These are phyloP conservation scores for Laguncularia racemosa DNA, from an alignment of 345 rosid species.

Conservation along the genomic window DNA sequence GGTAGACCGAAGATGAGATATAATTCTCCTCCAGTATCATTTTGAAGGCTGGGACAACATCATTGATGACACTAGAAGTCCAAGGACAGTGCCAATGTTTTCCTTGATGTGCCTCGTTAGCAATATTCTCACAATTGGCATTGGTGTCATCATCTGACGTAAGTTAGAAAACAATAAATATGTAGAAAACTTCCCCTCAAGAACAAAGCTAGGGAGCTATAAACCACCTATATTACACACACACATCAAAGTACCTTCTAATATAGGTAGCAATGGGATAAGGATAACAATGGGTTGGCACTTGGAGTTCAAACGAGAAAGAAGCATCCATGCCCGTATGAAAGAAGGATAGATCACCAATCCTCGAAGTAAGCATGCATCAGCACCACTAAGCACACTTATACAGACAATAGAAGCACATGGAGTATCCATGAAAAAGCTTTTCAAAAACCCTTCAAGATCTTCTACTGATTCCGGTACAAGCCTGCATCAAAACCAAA, in stretches of 20 bases:
- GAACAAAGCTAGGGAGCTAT: too few species aligned
- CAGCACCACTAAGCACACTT: constrained; percentile 58
- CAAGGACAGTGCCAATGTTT: constrained; percentile 76
- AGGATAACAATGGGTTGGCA: constrained; percentile 64
- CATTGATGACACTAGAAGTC: constrained; percentile 64
- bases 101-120: constrained; percentile 30
- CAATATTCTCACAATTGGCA: too few species aligned
- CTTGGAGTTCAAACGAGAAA: constrained; percentile 57
- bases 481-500: constrained; percentile 42
- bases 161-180: neutral
- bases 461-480: constrained; percentile 60
- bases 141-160: constrained; percentile 31
- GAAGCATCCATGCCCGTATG: constrained; percentile 61
- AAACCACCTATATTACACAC: neutral
- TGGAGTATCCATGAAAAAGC: constrained; percentile 59
- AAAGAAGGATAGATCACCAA: constrained; percentile 42
- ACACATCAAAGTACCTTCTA: constrained; percentile 48
- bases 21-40: constrained; percentile 68
- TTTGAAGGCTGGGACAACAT: constrained; percentile 71
- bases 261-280: constrained; percentile 51
- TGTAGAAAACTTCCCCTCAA: too few species aligned
- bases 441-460: constrained; percentile 51
- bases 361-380: constrained; percentile 51
- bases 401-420: constrained; percentile 56
- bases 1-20: constrained; percentile 38